These are phyloP conservation scores for Scleroderma citrinum DNA, from an alignment of 768 basidiomycete genomes.

Conservation along the genomic window DNA sequence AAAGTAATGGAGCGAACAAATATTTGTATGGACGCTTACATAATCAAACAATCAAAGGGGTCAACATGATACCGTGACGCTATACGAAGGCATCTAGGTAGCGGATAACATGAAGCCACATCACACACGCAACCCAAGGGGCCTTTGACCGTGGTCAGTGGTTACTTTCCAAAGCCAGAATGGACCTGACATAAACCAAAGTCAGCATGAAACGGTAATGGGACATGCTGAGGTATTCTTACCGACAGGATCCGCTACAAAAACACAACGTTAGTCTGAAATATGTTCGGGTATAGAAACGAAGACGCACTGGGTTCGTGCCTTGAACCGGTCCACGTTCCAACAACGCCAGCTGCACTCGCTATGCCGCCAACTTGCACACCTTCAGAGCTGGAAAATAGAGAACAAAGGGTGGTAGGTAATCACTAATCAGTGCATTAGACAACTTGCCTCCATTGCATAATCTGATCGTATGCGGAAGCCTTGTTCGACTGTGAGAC, in stretches of 20 bases:
- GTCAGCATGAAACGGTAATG: neutral
- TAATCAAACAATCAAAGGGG: too few species aligned
- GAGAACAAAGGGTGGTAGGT: neutral
- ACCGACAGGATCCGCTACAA: constrained; percentile 61
- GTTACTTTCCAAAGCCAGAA: constrained; percentile 65
- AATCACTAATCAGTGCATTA: neutral
- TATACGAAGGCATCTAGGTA: too few species aligned
- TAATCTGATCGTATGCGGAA: constrained; percentile 45
- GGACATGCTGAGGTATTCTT: constrained; percentile 13
- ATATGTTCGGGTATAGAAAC: neutral
- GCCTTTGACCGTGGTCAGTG: neutral
- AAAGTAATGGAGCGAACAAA: neutral
- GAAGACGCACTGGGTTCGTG: constrained; percentile 45
- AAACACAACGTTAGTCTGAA: neutral
- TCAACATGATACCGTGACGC: too few species aligned
- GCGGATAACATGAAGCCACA: too few species aligned
- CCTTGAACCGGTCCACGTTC: constrained; percentile 59
- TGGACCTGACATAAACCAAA: constrained; percentile 39
- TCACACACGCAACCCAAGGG: too few species aligned
- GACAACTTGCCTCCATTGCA: constrained; percentile 54
- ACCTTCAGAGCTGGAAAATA: constrained; percentile 49
- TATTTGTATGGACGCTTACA: neutral
- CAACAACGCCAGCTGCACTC: constrained; percentile 61
- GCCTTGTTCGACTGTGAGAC: constrained; percentile 32
- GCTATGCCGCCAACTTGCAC: constrained; percentile 60